phyloP scores from a whole-genome alignment of 495 filamentous ascomycete species.

The Trichoderma virens region DNA sequence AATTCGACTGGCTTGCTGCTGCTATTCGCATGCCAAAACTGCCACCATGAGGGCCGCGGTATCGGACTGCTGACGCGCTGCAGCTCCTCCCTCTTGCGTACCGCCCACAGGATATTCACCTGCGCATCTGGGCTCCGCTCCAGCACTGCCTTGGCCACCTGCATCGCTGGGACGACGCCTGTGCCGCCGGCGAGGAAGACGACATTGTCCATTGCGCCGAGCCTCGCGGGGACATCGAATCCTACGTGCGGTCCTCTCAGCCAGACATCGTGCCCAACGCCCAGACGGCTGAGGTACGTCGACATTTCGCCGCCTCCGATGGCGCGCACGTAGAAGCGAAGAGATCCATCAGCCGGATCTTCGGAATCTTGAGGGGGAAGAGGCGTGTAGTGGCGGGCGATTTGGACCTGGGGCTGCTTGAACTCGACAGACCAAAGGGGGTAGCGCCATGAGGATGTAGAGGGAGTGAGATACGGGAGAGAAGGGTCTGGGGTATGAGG shows the following conservation, averaged over 20 bases:
- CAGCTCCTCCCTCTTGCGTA: slow-evolving; percentile 30
- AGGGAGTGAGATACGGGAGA: slow-evolving; percentile 7
- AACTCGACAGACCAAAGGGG: slow-evolving; percentile 83
- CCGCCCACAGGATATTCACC: slow-evolving; percentile 33
- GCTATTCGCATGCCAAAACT: neutral
- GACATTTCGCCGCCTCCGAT: slow-evolving; percentile 46
- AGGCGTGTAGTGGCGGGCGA: slow-evolving; percentile 82
- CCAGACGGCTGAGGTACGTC: slow-evolving; percentile 57
- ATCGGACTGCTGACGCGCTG: slow-evolving; percentile 10
- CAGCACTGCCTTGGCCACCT: slow-evolving; percentile 58
- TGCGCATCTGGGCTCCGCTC: slow-evolving; percentile 26
- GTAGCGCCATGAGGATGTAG: slow-evolving; percentile 24
- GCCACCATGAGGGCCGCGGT: neutral
- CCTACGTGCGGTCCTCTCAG: slow-evolving; percentile 73
- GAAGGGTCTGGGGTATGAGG: slow-evolving; percentile 19
- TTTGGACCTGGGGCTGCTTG: slow-evolving; percentile 88
- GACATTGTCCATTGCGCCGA: slow-evolving; percentile 33
- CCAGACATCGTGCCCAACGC: slow-evolving; percentile 54
- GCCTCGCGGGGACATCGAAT: slow-evolving; percentile 48
- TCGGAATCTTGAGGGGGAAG: slow-evolving; percentile 56
- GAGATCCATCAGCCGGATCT: slow-evolving; percentile 37
- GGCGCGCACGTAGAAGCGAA: slow-evolving; percentile 44
- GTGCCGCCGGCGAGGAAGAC: slow-evolving; percentile 90
- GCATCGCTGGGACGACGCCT: slow-evolving; percentile 84
- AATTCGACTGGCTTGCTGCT: neutral